Base-by-base conservation (phyloP, 306 rosid genomes). In the Inga laurina region DNA sequence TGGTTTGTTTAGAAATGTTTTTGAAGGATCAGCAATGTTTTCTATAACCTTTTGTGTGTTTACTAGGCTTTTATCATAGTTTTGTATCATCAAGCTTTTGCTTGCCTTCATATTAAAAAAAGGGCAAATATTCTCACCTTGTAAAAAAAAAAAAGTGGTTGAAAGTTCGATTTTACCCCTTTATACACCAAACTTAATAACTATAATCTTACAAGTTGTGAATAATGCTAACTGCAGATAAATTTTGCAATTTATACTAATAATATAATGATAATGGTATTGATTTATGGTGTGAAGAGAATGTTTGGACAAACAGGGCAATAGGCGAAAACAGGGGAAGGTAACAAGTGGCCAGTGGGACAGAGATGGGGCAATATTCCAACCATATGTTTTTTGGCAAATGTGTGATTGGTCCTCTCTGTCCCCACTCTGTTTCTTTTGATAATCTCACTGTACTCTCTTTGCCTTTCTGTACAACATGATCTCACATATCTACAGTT, bases 401-500 rank as follows among this genome's bases (percentile, higher is more conserved):
- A 54, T 77, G 70, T 30, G 13, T 41, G 10, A 5, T 59, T 10
- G 66, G 12, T n/a, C 5, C n/a, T 30, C n/a, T 59, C 32, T 32
- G 71, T 65, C 41, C 41, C 41, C 30, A 13, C 70, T 15, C 39
- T 64, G 41, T 64, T 30, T 64, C 4, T 56, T 46, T 32, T 21
- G 5, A 76, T 44, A 24, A 68, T 51, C 54, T 71, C 21, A 43
- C 14, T 22, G 34, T 59, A 59, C 66, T 39, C 34, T 49, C 34
- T 3, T 59, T 57, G 69, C 49, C 57, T 41, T 81, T 59, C 34
- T 22, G 30, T 22, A 76, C 30, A 44, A 18, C 65, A 44, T 62
- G 39, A 77, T 82, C 77, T 35, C 76, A 82, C 41, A 76, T 43
- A 84, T 10, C 30, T 56, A 79, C 86, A 68, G 71, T 73, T 80